A percentile compares a stretch with the other conserved stretches of the same genome.
Evolutionary conservation across 768 basidiomycete genomes (phyloP).

Genomic region (Mycena capillaripes): DNA sequence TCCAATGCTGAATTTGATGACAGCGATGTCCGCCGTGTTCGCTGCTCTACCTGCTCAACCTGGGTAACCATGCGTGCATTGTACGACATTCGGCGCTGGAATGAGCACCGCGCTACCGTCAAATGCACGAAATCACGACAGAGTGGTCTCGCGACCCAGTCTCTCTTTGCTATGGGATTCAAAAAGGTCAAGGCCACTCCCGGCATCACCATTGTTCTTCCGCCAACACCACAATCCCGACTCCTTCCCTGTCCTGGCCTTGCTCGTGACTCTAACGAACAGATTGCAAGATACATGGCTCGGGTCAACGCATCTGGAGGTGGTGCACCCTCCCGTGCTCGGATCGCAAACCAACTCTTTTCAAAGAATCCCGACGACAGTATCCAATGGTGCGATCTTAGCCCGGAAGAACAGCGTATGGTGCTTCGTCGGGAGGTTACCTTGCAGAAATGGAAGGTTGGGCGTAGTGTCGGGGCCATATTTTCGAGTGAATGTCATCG

Average conservation of each 20-base stretch:
- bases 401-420: neutral
- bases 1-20: constrained; percentile 32
- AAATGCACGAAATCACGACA: constrained; percentile 22
- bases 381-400: neutral
- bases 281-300: constrained; percentile 19
- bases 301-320: constrained; percentile 16
- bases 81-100: constrained; percentile 35
- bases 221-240: neutral
- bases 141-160: neutral
- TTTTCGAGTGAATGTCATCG: constrained; percentile 23
- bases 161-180: constrained; percentile 1
- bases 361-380: no score
- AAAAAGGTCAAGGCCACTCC: neutral
- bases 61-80: constrained; percentile 37
- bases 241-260: constrained; percentile 35
- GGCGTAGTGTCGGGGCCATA: constrained; percentile 19
- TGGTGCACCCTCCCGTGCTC: constrained; percentile 29
- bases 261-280: constrained; percentile 6
- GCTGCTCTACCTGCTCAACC: constrained; percentile 33
- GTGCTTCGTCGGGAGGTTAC: constrained; percentile 15
- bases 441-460: constrained; percentile 17
- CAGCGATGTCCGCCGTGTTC: constrained; percentile 28
- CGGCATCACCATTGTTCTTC: no score
- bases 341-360: constrained; percentile 1
- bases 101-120: constrained; percentile 27